Evolutionary conservation across 768 basidiomycete genomes (phyloP).

Genomic region (Coprinopsis marcescibilis): DNA sequence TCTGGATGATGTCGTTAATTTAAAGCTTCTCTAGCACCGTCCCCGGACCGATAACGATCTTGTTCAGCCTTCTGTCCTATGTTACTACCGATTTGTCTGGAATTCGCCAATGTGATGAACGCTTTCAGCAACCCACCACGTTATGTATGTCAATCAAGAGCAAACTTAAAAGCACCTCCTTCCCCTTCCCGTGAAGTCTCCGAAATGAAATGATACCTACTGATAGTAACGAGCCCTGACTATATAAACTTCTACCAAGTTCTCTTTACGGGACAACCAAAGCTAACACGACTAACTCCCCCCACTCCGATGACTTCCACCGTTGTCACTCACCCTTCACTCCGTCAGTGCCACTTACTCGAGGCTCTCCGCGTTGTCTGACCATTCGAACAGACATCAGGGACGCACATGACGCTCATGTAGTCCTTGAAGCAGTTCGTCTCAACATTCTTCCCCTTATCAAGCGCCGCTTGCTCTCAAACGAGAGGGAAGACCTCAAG

Average conservation of each 20-base stretch:
- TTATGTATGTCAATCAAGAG: conserved; percentile 5
- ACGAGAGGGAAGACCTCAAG: conserved; percentile 60
- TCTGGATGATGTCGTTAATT: conserved; percentile 2
- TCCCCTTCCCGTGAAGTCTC: conserved; percentile 11
- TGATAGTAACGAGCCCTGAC: background rate
- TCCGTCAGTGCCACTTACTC: conserved; percentile 30
- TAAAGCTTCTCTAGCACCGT: background rate
- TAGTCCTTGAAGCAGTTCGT: conserved; percentile 72
- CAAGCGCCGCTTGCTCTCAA: conserved; percentile 61
- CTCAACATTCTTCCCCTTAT: conserved; percentile 65
- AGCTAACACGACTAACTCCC: background rate
- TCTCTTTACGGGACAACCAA: background rate
- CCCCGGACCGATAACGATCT: conserved; percentile 4
- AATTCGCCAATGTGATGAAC: conserved; percentile 1
- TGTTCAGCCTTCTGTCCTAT: background rate
- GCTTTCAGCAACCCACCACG: background rate
- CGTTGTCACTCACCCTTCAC: conserved; percentile 42
- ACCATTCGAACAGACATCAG: conserved; percentile 50
- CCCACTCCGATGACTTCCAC: conserved; percentile 19
- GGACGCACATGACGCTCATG: conserved; percentile 74
- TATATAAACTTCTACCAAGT: conserved; percentile 14
- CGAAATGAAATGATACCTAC: conserved; percentile 5
- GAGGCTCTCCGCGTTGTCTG: conserved; percentile 3
- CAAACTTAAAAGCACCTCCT: conserved; percentile 7
- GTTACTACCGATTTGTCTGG: conserved; percentile 5